These are phyloP conservation scores for Tagetes patula DNA, from an alignment of 129 eudicot species.

Conservation along the genomic window DNA sequence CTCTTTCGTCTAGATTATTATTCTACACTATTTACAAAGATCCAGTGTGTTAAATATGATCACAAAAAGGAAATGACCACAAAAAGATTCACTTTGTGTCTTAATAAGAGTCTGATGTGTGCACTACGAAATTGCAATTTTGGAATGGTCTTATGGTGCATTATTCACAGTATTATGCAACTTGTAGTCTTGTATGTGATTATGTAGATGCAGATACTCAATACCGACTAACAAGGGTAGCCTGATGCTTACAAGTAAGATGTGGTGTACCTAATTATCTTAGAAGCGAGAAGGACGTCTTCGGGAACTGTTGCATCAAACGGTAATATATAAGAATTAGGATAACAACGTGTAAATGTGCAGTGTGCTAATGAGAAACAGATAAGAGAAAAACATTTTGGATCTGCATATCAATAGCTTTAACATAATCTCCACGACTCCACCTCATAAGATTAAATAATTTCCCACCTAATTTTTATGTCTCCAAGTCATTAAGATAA, in stretches of 20 bases:
- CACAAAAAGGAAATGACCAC: background rate
- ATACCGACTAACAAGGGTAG: conserved; percentile 12
- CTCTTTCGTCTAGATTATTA: background rate
- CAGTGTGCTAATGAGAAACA: conserved; percentile 11
- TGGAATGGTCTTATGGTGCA: background rate
- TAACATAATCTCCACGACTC: background rate
- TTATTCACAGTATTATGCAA: background rate
- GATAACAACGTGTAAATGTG: conserved; percentile 15
- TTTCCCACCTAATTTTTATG: background rate
- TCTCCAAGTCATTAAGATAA: conserved; percentile 7
- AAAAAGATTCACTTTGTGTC: background rate
- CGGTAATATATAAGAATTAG: conserved; percentile 17
- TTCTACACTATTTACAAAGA: background rate
- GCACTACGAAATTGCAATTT: background rate
- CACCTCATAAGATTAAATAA: background rate
- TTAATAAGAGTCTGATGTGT: background rate
- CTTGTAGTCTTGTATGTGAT: background rate
- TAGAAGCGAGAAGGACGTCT: conserved; percentile 82
- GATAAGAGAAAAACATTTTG: background rate
- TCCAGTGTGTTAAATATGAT: background rate
- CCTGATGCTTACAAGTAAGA: conserved; percentile 6
- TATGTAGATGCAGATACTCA: background rate
- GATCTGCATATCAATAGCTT: background rate
- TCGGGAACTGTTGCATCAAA: conserved; percentile 57
- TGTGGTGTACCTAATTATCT: conserved; percentile 56